Evolutionary conservation across 2,329 filamentous ascomycete species (phyloP).

Genomic region (Pseudopithomyces chartarum): DNA sequence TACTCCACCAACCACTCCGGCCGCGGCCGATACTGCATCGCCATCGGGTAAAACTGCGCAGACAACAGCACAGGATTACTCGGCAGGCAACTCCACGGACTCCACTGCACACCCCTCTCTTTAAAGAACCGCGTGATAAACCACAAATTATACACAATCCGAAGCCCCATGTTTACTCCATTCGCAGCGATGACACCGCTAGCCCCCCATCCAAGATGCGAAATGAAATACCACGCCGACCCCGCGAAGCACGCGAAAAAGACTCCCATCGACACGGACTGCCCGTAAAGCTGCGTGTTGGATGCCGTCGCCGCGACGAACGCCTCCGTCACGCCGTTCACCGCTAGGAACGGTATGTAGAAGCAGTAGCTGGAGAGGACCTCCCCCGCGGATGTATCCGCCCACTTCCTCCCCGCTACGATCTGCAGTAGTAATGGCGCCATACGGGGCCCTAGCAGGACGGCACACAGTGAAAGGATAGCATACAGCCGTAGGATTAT

Average conservation of each 20-base stretch:
- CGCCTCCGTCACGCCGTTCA: conserved; percentile 90
- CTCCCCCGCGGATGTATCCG: conserved; percentile 70
- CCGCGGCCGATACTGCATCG: conserved; percentile 40
- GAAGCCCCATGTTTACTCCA: conserved; percentile 83
- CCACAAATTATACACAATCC: conserved; percentile 77
- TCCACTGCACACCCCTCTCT: conserved; percentile 22
- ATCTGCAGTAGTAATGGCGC: conserved; percentile 75
- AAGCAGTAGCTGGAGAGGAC: conserved; percentile 84
- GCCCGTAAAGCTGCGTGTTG: conserved; percentile 72
- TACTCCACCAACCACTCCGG: conserved; percentile 34
- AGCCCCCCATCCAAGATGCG: conserved; percentile 72
- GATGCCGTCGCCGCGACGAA: conserved; percentile 89
- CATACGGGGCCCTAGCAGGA: conserved; percentile 74
- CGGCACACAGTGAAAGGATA: conserved; percentile 71
- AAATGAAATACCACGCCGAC: conserved; percentile 76
- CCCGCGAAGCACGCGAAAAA: conserved; percentile 79
- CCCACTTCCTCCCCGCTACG: conserved; percentile 79
- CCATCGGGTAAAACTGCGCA: conserved; percentile 41
- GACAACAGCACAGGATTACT: conserved; percentile 40
- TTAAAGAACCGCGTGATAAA: conserved; percentile 65
- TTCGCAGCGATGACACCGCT: conserved; percentile 85
- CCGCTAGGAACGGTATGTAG: conserved; percentile 88
- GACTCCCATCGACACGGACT: conserved; percentile 81
- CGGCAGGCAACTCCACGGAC: conserved; percentile 25
- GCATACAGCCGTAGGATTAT: conserved; percentile 74